Percentiles rank a stretch among this genome's conserved stretches.
These are phyloP conservation scores for Claviceps africana DNA, from an alignment of 2,329 filamentous ascomycete genomes.

Conservation along the genomic window DNA sequence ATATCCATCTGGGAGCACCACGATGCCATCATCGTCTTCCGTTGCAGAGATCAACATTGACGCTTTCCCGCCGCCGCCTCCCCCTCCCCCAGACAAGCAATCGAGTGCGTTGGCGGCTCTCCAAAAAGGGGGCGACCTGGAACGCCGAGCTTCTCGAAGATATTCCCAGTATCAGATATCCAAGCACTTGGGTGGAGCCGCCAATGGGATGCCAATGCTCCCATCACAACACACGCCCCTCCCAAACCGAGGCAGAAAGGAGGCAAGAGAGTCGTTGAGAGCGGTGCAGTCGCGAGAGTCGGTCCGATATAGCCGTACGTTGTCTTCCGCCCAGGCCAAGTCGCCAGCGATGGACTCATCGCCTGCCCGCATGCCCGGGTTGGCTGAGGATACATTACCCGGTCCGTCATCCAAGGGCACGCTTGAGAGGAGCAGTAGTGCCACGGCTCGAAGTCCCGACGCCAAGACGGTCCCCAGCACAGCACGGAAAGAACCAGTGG, in stretches of 20 bases:
- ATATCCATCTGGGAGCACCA: conserved; percentile 48
- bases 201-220: conserved; percentile 74
- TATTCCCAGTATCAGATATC: conserved; percentile 97
- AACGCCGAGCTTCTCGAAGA: conserved; percentile 78
- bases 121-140: conserved; percentile 82
- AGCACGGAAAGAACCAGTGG: conserved; percentile 43
- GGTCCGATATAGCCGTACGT: conserved; percentile 34
- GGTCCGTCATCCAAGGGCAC: conserved; percentile 12
- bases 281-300: conserved; percentile 43
- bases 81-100: conserved; percentile 60
- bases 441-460: conserved; percentile 44
- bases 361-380: conserved; percentile 45
- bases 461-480: conserved; percentile 46
- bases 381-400: conserved; percentile 44
- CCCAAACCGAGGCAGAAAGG: conserved; percentile 67
- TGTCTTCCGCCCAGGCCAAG: conserved; percentile 33
- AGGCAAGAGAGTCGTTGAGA: conserved; percentile 72
- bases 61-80: conserved; percentile 53
- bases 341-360: conserved; percentile 37
- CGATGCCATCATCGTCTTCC: conserved; percentile 27
- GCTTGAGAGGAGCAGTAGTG: conserved; percentile 6
- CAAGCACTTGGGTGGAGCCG: conserved; percentile 72
- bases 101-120: conserved; percentile 83
- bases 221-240: conserved; percentile 71
- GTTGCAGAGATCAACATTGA: conserved; percentile 41